These are phyloP conservation scores for Solioccasus polychromus DNA, from an alignment of 768 basidiomycete genomes.

Conservation along the genomic window DNA sequence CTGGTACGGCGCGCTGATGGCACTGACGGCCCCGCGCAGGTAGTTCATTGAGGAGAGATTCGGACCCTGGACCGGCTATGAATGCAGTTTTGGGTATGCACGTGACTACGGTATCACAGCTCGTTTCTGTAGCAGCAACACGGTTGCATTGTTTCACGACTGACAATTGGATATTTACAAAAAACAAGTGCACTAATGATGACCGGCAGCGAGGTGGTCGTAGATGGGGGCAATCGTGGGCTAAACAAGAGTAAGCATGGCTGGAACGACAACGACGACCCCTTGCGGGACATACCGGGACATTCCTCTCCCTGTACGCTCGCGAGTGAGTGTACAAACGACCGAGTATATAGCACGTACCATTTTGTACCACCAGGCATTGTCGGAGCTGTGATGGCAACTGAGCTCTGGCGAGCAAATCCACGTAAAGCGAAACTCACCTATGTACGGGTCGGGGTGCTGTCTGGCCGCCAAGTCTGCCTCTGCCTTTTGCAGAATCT, in stretches of 20 bases:
- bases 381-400: constrained; percentile 52
- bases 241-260: constrained; percentile 38
- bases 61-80: constrained; percentile 12
- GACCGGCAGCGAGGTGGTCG: constrained; percentile 49
- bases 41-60: constrained; percentile 63
- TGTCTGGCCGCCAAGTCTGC: constrained; percentile 57
- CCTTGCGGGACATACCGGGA: constrained; percentile 55
- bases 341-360: constrained; percentile 44
- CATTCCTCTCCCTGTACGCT: constrained; percentile 70
- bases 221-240: constrained; percentile 62
- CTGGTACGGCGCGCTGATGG: constrained; percentile 82
- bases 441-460: constrained; percentile 92
- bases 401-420: not conserved
- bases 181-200: constrained; percentile 22
- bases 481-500: constrained; percentile 79
- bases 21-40: constrained; percentile 79
- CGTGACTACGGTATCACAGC: constrained; percentile 15
- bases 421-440: constrained; percentile 50
- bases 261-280: not conserved
- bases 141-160: no score
- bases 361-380: constrained; percentile 96
- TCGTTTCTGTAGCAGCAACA: no score
- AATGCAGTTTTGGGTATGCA: constrained; percentile 17
- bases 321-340: not conserved
- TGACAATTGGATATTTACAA: not conserved